Percentiles rank a stretch among this genome's conserved stretches.
Conservation (phyloP, 2,329 filamentous ascomycete genomes). For the Alternaria gansuensis region DNA sequence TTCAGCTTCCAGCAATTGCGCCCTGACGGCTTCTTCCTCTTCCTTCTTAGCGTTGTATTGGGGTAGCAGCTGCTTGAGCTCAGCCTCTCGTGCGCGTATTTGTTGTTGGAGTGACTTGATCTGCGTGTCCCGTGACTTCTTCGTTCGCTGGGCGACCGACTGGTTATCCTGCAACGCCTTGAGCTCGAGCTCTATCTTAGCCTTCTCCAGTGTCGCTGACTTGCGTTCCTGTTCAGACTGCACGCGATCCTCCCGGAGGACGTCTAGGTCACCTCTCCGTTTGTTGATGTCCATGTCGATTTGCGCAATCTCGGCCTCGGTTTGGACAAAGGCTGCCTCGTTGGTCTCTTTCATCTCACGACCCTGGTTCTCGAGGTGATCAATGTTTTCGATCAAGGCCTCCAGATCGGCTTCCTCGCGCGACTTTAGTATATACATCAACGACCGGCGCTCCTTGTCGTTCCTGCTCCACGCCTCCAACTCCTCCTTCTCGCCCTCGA, state of each 20-base stretch:
- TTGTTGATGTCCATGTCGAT: slow-evolving; percentile 82
- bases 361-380: slow-evolving; percentile 80
- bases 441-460: slow-evolving; percentile 86
- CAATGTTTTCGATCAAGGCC: slow-evolving; percentile 80
- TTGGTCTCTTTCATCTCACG: slow-evolving; percentile 86
- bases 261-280: slow-evolving; percentile 81
- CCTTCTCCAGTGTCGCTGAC: slow-evolving; percentile 79
- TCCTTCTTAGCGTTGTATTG: slow-evolving; percentile 76
- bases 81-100: slow-evolving; percentile 78
- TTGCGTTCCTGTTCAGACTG: slow-evolving; percentile 91
- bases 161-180: slow-evolving; percentile 86
- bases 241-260: slow-evolving; percentile 82
- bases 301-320: slow-evolving; percentile 79
- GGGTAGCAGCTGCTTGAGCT: slow-evolving; percentile 78
- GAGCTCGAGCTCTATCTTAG: slow-evolving; percentile 85
- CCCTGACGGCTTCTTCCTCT: slow-evolving; percentile 74
- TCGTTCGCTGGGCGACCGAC: slow-evolving; percentile 76
- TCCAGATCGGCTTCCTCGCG: slow-evolving; percentile 84
- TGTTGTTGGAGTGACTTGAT: slow-evolving; percentile 75
- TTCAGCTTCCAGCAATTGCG: slow-evolving; percentile 78
- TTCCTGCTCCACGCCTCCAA: slow-evolving; percentile 93
- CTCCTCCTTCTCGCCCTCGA: slow-evolving; percentile 98
- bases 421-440: slow-evolving; percentile 94
- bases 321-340: slow-evolving; percentile 76
- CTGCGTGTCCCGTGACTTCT: slow-evolving; percentile 74